These are phyloP conservation scores for Mycena latifolia DNA, from an alignment of 768 basidiomycete species.

Conservation along the genomic window DNA sequence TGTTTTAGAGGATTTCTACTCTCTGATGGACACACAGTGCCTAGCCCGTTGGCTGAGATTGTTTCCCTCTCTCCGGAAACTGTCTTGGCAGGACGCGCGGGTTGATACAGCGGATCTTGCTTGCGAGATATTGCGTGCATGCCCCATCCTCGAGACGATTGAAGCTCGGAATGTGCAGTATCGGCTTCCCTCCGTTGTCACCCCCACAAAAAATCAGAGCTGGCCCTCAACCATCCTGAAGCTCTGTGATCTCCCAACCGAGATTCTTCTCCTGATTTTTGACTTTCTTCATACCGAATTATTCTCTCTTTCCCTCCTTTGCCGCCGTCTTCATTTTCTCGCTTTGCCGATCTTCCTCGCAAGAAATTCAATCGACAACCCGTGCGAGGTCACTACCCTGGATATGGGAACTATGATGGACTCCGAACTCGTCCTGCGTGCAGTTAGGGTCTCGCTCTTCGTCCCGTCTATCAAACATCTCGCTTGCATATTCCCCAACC, in stretches of 20 bases:
- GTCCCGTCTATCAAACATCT: conserved; percentile 18
- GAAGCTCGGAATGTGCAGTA: background rate
- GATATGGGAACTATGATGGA: background rate
- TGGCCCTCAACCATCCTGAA: no score
- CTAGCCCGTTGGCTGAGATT: conserved; percentile 15
- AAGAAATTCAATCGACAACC: background rate
- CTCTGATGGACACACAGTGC: background rate
- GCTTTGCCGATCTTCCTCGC: conserved; percentile 17
- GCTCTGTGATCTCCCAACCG: conserved; percentile 12
- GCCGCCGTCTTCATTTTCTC: conserved; percentile 23
- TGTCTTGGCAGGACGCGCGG: background rate
- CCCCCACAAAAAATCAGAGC: no score
- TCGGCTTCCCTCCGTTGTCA: background rate
- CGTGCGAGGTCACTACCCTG: background rate
- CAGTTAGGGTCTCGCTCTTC: conserved; percentile 16
- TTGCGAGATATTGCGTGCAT: conserved; percentile 16
- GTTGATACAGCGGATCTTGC: background rate
- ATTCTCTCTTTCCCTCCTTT: conserved; percentile 11
- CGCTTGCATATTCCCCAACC: conserved; percentile 4
- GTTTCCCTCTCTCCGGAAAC: conserved; percentile 10
- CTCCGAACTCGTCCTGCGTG: background rate
- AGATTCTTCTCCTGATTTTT: conserved; percentile 14
- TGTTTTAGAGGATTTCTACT: conserved; percentile 11
- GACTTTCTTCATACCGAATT: conserved; percentile 4
- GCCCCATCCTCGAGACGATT: conserved; percentile 8